Percentiles rank a stretch among this genome's conserved stretches.
Conservation (phyloP, 2,329 filamentous ascomycete genomes). For the Epichloe typhina region DNA sequence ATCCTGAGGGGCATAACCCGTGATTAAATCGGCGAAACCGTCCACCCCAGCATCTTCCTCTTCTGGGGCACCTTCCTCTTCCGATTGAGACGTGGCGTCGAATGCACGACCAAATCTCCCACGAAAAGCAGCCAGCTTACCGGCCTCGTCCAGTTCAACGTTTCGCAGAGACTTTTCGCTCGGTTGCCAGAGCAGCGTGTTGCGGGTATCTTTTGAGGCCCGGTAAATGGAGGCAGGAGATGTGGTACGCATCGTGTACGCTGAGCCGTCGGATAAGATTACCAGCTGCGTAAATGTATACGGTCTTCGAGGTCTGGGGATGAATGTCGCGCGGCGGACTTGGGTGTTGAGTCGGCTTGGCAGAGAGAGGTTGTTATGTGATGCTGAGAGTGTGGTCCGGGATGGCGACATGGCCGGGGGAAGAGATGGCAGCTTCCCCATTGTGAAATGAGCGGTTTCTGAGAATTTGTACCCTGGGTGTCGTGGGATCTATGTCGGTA, state of each 20-base stretch:
- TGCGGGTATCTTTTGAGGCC: slow-evolving; percentile 69
- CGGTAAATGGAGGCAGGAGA: slow-evolving; percentile 50
- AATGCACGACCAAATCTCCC: slow-evolving; percentile 72
- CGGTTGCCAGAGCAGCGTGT: slow-evolving; percentile 86
- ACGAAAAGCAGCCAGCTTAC: slow-evolving; percentile 75
- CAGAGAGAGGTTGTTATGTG: slow-evolving; percentile 12
- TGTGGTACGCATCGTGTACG: slow-evolving; percentile 68
- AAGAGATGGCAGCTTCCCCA: slow-evolving; percentile 18
- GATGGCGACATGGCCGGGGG: slow-evolving; percentile 17
- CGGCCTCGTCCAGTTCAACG: slow-evolving; percentile 90
- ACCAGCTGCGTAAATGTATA: slow-evolving; percentile 97
- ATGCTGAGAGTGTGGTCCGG: slow-evolving; percentile 9
- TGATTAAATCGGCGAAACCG: slow-evolving; percentile 37
- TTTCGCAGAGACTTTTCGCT: slow-evolving; percentile 67
- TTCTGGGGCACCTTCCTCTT: slow-evolving; percentile 17
- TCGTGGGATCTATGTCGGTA: neutral
- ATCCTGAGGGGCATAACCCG: slow-evolving; percentile 32
- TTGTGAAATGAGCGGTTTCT: slow-evolving; percentile 5
- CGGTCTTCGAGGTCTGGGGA: slow-evolving; percentile 77
- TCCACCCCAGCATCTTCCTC: slow-evolving; percentile 14
- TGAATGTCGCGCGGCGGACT: slow-evolving; percentile 69
- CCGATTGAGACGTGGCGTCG: slow-evolving; percentile 42
- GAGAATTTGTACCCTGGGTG: neutral
- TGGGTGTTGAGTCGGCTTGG: slow-evolving; percentile 29
- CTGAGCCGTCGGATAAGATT: slow-evolving; percentile 79